Conservation (phyloP, 495 filamentous ascomycete genomes). For the Hypoxylon lienhwacheense region DNA sequence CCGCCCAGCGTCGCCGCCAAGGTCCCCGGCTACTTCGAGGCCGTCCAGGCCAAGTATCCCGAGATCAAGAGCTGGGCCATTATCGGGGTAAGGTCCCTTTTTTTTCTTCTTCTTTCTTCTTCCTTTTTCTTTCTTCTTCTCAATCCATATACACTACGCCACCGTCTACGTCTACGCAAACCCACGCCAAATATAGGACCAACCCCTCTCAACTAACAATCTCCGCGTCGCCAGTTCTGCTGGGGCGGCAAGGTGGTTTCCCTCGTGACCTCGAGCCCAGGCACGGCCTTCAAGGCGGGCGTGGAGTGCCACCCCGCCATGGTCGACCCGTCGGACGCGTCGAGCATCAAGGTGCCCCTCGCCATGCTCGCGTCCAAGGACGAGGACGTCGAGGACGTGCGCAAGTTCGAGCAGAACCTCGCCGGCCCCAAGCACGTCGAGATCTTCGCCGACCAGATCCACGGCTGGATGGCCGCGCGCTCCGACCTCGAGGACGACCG, state of each 20-base stretch:
- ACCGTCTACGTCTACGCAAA: neutral
- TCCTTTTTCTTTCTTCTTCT: neutral
- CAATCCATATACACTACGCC: neutral
- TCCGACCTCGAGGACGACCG: conserved; percentile 65
- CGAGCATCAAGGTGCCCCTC: conserved; percentile 64
- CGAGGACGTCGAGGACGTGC: conserved; percentile 73
- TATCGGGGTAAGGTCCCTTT: conserved; percentile 60
- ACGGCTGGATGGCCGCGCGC: conserved; percentile 90
- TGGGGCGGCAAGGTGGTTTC: conserved; percentile 83
- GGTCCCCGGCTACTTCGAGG: conserved; percentile 64
- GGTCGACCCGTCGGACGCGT: conserved; percentile 77
- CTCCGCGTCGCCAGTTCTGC: conserved; percentile 59
- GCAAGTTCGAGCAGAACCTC: conserved; percentile 68
- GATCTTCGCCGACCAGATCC: conserved; percentile 78
- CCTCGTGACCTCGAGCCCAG: conserved; percentile 59
- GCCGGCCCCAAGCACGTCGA: conserved; percentile 72
- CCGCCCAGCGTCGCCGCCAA: conserved; percentile 63
- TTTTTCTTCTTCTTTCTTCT: neutral
- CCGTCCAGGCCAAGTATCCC: conserved; percentile 56
- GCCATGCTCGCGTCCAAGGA: conserved; percentile 69
- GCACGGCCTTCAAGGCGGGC: conserved; percentile 67
- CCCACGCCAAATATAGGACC: too few relatives aligned
- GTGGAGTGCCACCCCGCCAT: conserved; percentile 83
- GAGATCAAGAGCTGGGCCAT: conserved; percentile 77
- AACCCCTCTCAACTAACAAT: too few relatives aligned